Percentiles rank a stretch among this genome's conserved stretches.
Conservation (phyloP, 176 grass and related monocot genomes). For the Areca catechu region DNA sequence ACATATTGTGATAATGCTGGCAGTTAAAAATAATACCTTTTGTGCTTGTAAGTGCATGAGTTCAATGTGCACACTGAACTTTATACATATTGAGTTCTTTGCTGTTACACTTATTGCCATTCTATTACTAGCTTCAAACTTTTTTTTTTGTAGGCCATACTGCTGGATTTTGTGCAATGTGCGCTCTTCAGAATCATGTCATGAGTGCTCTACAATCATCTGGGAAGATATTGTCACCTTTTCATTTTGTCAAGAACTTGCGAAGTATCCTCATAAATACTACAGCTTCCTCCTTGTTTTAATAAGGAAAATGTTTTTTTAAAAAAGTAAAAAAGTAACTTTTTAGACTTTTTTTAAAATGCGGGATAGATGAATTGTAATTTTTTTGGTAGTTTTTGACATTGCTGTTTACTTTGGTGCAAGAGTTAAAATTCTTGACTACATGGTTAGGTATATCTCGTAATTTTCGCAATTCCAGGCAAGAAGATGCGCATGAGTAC, state of each 20-base stretch:
- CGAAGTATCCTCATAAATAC: conserved; percentile 47
- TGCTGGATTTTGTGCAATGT: conserved; percentile 91
- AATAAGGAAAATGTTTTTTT: not conserved
- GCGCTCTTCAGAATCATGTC: conserved; percentile 94
- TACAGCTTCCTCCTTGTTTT: conserved; percentile 1
- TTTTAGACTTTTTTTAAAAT: too few species aligned
- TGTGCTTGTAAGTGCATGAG: too few species aligned
- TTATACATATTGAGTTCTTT: too few species aligned
- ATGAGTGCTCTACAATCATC: conserved; percentile 72
- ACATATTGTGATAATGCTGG: too few species aligned
- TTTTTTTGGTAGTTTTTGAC: too few species aligned
- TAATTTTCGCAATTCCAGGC: conserved; percentile 78
- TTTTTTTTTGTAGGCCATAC: conserved; percentile 34
- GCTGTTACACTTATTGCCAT: too few species aligned
- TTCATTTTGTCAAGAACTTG: conserved; percentile 70
- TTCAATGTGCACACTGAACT: too few species aligned
- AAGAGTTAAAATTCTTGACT: conserved; percentile 25
- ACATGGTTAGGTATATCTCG: conserved; percentile 65
- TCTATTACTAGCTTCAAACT: too few species aligned
- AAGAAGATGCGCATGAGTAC: conserved; percentile 96
- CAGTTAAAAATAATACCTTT: too few species aligned
- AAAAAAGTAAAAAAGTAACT: too few species aligned
- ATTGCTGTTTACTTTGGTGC: not conserved
- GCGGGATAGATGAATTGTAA: too few species aligned
- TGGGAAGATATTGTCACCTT: conserved; percentile 83